phyloP scores from a whole-genome alignment of 345 rosid species.

The Eucalyptus tenuipes region DNA sequence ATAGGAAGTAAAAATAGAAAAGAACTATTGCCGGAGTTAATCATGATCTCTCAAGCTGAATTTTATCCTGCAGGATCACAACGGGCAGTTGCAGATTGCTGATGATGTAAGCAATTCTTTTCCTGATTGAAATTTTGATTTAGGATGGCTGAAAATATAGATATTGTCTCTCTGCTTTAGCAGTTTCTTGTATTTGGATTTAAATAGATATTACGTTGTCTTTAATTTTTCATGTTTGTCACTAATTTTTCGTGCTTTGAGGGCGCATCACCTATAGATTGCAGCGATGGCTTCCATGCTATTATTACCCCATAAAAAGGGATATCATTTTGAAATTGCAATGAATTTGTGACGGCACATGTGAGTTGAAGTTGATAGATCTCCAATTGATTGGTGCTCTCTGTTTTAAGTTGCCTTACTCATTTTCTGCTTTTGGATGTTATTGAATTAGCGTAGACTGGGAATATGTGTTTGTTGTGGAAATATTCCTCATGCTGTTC shows the following conservation, averaged over 20 bases:
- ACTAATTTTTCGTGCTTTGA: background rate
- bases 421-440: background rate
- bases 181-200: background rate
- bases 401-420: background rate
- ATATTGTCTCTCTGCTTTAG: background rate
- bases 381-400: background rate
- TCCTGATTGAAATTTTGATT: background rate
- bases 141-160: background rate
- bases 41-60: background rate
- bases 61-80: slow-evolving; percentile 50
- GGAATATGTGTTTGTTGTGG: background rate
- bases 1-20: no score
- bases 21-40: background rate
- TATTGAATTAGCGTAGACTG: background rate
- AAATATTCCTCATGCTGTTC: background rate
- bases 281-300: background rate
- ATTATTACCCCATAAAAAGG: background rate
- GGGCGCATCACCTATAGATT: background rate
- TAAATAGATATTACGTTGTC: background rate
- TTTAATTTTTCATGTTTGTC: background rate
- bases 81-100: slow-evolving; percentile 71
- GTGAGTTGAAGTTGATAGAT: background rate
- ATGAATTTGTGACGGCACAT: background rate
- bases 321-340: background rate
- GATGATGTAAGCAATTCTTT: slow-evolving; percentile 64